Evolutionary conservation across 1,284 basidiomycete species (phyloP).

Genomic region (Austroboletus niveus): DNA sequence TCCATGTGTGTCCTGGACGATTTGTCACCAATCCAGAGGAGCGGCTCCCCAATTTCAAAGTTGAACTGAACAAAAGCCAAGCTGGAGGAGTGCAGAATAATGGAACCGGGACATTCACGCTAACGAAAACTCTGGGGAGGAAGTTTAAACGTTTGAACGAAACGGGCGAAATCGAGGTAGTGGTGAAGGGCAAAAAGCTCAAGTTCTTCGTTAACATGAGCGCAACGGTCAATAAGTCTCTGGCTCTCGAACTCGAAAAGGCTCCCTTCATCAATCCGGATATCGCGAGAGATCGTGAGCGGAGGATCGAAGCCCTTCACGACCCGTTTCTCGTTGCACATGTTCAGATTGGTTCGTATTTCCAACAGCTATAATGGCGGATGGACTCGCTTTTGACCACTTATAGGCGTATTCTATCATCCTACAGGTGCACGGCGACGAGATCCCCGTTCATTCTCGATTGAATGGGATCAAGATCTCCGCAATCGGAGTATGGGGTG

Average conservation of each 20-base stretch:
- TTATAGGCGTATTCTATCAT: conserved; percentile 32
- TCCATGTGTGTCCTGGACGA: conserved; percentile 48
- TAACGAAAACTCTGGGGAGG: conserved; percentile 36
- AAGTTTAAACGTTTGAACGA: conserved; percentile 47
- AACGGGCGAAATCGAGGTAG: conserved; percentile 35
- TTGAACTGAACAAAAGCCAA: conserved; percentile 47
- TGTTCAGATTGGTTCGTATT: conserved; percentile 58
- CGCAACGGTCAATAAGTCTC: conserved; percentile 12
- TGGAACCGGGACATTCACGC: conserved; percentile 54
- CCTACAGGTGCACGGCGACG: conserved; percentile 31
- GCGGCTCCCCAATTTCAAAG: conserved; percentile 53
- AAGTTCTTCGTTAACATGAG: conserved; percentile 22
- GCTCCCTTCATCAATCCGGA: conserved; percentile 62
- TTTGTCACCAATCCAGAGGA: conserved; percentile 37
- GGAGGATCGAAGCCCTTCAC: conserved; percentile 45
- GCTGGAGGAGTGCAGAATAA: conserved; percentile 56
- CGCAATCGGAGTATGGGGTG: conserved; percentile 45
- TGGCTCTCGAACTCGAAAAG: conserved; percentile 45
- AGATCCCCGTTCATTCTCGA: conserved; percentile 54
- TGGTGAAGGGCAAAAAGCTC: conserved; percentile 38
- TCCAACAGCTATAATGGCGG: not conserved
- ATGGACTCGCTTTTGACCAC: not conserved
- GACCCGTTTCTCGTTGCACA: conserved; percentile 50
- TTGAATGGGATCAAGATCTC: conserved; percentile 57
- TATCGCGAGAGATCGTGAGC: conserved; percentile 51